A percentile compares a stretch with the other conserved stretches of the same genome.
Evolutionary conservation across 2,329 filamentous ascomycete genomes (phyloP).

Genomic region (Drechslera avenae): DNA sequence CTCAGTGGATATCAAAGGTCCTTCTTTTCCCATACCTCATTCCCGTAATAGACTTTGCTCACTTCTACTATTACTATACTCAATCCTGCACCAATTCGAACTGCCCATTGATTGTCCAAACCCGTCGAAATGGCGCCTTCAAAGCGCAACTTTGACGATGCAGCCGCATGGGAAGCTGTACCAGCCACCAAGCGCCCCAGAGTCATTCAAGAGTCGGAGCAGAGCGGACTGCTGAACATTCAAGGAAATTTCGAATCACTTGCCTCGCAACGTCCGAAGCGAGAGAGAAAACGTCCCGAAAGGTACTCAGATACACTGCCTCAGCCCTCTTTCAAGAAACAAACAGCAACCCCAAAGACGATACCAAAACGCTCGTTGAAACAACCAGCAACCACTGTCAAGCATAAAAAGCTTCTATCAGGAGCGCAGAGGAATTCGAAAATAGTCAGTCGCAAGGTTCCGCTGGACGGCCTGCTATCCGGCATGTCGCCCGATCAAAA

Average conservation of each 20-base stretch:
- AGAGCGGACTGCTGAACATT: not conserved
- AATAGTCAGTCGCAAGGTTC: not conserved
- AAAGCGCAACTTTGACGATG: constrained; percentile 1
- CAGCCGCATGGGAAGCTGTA: not conserved
- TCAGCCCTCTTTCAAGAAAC: not conserved
- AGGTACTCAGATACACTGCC: not conserved
- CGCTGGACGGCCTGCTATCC: too few relatives aligned
- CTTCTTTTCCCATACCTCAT: not conserved
- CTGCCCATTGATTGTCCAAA: too few relatives aligned
- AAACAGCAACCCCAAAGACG: not conserved
- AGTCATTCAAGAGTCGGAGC: not conserved
- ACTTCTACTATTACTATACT: not conserved
- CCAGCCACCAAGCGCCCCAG: not conserved
- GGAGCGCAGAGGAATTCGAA: not conserved
- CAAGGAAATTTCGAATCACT: constrained; percentile 7
- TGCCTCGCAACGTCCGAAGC: constrained; percentile 8
- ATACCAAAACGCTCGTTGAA: too few relatives aligned
- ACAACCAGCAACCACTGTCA: not conserved
- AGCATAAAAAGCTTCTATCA: not conserved
- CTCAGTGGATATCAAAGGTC: not conserved
- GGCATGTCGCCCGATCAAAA: not conserved
- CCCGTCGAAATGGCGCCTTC: not conserved
- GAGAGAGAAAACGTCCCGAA: not conserved
- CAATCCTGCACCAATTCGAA: too few relatives aligned
- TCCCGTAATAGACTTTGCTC: not conserved